A percentile compares a stretch with the other conserved stretches of the same genome.
These are phyloP conservation scores for Fusarium xylarioides DNA, from an alignment of 2,329 filamentous ascomycete genomes.

Conservation along the genomic window DNA sequence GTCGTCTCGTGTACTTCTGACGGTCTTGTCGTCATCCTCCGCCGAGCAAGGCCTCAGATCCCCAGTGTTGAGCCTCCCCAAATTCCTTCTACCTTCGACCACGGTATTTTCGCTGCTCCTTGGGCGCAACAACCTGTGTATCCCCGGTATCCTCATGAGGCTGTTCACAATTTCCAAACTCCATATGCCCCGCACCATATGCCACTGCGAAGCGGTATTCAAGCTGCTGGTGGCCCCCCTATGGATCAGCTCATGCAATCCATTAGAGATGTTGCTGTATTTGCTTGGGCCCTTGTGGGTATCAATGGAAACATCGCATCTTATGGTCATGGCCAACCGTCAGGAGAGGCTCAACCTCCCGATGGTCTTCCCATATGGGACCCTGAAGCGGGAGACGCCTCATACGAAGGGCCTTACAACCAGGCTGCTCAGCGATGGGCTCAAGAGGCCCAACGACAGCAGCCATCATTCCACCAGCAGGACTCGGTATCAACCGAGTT, in stretches of 20 bases:
- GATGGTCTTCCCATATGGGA: constrained; percentile 44
- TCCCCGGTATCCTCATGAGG: constrained; percentile 54
- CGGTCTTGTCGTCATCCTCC: constrained; percentile 82
- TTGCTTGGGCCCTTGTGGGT: constrained; percentile 84
- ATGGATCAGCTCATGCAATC: constrained; percentile 76
- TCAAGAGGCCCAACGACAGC: constrained; percentile 10
- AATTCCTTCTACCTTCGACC: constrained; percentile 58
- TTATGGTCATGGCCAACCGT: constrained; percentile 69
- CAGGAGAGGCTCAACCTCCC: constrained; percentile 68
- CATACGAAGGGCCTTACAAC: constrained; percentile 38
- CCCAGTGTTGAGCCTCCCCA: constrained; percentile 63
- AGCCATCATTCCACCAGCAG: background rate
- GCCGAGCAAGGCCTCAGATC: constrained; percentile 76
- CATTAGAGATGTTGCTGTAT: constrained; percentile 87
- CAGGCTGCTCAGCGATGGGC: constrained; percentile 39
- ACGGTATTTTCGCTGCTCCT: constrained; percentile 80
- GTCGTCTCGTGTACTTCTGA: constrained; percentile 94
- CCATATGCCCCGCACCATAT: constrained; percentile 56
- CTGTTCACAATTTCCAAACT: constrained; percentile 28
- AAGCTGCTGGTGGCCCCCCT: constrained; percentile 62
- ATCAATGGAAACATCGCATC: constrained; percentile 79
- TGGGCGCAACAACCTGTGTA: constrained; percentile 76
- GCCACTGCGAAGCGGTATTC: constrained; percentile 55
- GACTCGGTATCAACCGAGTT: constrained; percentile 3
- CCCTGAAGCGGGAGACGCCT: constrained; percentile 19